phyloP scores from a whole-genome alignment of 2,329 filamentous ascomycete species.

The Hortaea sp. region DNA sequence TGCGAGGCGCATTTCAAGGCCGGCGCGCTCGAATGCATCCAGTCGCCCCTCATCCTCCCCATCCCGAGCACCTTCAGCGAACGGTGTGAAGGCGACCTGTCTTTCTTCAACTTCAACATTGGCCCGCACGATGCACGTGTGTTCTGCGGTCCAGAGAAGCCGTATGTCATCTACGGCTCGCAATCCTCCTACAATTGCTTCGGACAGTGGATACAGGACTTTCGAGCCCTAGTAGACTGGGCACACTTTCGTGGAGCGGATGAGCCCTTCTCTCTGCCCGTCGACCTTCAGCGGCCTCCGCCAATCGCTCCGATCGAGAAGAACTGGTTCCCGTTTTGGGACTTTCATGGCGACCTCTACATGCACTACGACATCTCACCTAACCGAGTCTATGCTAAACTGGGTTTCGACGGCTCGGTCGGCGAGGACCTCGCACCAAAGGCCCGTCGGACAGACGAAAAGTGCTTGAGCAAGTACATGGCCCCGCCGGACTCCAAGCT shows the following conservation, averaged over 20 bases:
- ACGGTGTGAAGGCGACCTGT: slow-evolving; percentile 37
- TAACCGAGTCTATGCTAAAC: slow-evolving; percentile 39
- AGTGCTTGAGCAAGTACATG: slow-evolving; percentile 39
- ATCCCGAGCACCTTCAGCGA: slow-evolving; percentile 37
- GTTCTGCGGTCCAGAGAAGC: slow-evolving; percentile 43
- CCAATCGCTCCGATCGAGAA: slow-evolving; percentile 44
- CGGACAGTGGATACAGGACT: slow-evolving; percentile 48
- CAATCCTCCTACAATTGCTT: slow-evolving; percentile 47
- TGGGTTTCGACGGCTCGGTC: slow-evolving; percentile 37
- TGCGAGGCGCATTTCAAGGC: slow-evolving; percentile 42
- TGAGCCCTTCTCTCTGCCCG: slow-evolving; percentile 31
- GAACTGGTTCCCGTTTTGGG: slow-evolving; percentile 57
- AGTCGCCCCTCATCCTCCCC: slow-evolving; percentile 33
- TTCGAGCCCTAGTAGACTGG: slow-evolving; percentile 34
- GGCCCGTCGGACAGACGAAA: slow-evolving; percentile 29
- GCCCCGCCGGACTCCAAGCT: slow-evolving; percentile 21
- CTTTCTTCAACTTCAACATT: slow-evolving; percentile 34
- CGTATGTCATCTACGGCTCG: slow-evolving; percentile 46
- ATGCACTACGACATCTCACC: slow-evolving; percentile 46
- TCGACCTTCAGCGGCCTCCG: slow-evolving; percentile 43
- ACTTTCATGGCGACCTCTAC: slow-evolving; percentile 35
- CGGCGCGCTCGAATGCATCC: slow-evolving; percentile 34
- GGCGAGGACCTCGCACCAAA: slow-evolving; percentile 38
- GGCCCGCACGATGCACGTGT: slow-evolving; percentile 51
- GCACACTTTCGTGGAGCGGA: slow-evolving; percentile 23